phyloP scores from a whole-genome alignment of 2,329 filamentous ascomycete species.

The Trichophyton rubrum region DNA sequence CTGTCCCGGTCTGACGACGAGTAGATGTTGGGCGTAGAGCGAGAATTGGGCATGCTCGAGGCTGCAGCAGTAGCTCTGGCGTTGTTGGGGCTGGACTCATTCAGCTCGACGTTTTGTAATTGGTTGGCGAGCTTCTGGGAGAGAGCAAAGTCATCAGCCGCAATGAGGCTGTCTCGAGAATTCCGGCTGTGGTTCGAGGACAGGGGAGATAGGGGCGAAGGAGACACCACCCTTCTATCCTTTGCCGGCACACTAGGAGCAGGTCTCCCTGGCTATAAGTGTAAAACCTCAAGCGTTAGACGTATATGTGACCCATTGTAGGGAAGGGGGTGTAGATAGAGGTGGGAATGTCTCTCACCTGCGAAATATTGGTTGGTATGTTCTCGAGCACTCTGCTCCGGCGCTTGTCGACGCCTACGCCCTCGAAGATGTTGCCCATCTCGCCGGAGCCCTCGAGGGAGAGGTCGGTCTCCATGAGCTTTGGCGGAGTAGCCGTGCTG shows the following conservation, averaged over 20 bases:
- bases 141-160: conserved; percentile 14
- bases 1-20: background rate
- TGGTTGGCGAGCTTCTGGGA: background rate
- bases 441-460: conserved; percentile 30
- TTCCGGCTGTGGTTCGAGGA: conserved; percentile 42
- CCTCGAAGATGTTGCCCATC: conserved; percentile 43
- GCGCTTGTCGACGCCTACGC: conserved; percentile 28
- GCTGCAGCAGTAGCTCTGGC: conserved; percentile 14
- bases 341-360: background rate
- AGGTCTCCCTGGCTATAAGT: background rate
- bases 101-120: background rate
- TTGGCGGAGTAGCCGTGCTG: conserved; percentile 40
- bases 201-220: conserved; percentile 35
- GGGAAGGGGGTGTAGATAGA: background rate
- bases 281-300: background rate
- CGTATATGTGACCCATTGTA: background rate
- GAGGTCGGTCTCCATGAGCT: conserved; percentile 36
- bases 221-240: conserved; percentile 15
- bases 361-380: conserved; percentile 13
- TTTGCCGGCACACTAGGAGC: conserved; percentile 14
- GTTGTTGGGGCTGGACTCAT: background rate
- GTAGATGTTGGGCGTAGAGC: conserved; percentile 5
- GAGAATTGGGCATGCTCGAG: conserved; percentile 1
- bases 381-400: conserved; percentile 12
- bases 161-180: conserved; percentile 40